Percentiles rank a stretch among this genome's conserved stretches.
Evolutionary conservation across 345 rosid species (phyloP).

Genomic region (Populus pruinosa): DNA sequence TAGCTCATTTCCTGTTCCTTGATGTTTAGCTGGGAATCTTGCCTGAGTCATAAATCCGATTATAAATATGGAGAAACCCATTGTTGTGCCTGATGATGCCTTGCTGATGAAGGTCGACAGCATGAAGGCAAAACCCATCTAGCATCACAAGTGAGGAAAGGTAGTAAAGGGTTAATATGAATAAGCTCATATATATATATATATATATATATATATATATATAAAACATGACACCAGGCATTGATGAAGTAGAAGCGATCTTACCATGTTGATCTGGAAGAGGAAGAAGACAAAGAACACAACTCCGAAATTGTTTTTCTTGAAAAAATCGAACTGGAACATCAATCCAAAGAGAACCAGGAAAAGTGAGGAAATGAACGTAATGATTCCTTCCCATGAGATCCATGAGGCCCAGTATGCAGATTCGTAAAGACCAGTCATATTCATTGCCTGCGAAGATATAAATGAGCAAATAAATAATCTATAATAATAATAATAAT

Average conservation of each 20-base stretch:
- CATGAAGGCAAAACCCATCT: conserved; percentile 85
- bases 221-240: neutral
- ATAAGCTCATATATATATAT: no score
- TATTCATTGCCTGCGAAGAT: conserved; percentile 65
- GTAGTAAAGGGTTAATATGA: conserved; percentile 6
- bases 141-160: conserved; percentile 21
- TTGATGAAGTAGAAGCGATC: neutral
- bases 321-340: conserved; percentile 89
- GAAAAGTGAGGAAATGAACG: conserved; percentile 67
- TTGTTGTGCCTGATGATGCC: conserved; percentile 72
- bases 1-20: neutral
- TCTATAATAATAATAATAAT: neutral
- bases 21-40: conserved; percentile 19
- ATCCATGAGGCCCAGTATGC: conserved; percentile 93
- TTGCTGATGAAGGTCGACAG: conserved; percentile 78
- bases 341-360: conserved; percentile 84
- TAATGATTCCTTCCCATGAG: conserved; percentile 69
- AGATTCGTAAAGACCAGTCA: conserved; percentile 88
- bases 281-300: conserved; percentile 79
- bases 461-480: neutral
- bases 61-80: conserved; percentile 73
- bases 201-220: neutral
- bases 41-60: conserved; percentile 82
- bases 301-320: conserved; percentile 70
- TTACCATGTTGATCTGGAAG: conserved; percentile 85